phyloP scores from a whole-genome alignment of 129 eudicot genomes.

The Logfia minima region DNA sequence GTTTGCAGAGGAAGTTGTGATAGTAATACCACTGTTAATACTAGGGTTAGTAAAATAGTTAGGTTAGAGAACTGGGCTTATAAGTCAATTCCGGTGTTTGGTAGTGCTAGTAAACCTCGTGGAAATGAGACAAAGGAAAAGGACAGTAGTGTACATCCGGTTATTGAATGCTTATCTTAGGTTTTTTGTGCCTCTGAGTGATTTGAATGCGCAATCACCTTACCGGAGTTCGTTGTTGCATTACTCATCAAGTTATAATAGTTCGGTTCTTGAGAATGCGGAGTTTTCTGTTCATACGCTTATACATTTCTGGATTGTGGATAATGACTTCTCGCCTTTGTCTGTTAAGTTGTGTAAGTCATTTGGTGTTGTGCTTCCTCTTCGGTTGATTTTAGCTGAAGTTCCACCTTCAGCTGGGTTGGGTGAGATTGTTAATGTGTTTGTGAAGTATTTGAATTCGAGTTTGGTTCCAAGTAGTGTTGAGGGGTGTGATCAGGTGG shows the following conservation, averaged over 20 bases:
- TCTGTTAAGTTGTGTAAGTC: conserved; percentile 62
- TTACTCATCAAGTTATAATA: conserved; percentile 54
- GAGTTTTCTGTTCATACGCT: conserved; percentile 67
- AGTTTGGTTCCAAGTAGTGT: conserved; percentile 35
- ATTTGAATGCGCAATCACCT: conserved; percentile 60
- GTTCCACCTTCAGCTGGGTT: conserved; percentile 75
- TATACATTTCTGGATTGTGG: conserved; percentile 84
- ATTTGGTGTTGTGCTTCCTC: conserved; percentile 61
- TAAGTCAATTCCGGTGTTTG: conserved; percentile 71
- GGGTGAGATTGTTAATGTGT: conserved; percentile 74
- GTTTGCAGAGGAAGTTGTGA: conserved; percentile 71
- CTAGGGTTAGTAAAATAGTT: conserved; percentile 51
- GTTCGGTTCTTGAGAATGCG: conserved; percentile 48
- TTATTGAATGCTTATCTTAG: conserved; percentile 66
- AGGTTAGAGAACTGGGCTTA: conserved; percentile 82
- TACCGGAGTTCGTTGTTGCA: conserved; percentile 84
- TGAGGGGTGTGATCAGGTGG: conserved; percentile 44
- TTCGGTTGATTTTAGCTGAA: conserved; percentile 69
- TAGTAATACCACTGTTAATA: conserved; percentile 27
- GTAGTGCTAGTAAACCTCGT: conserved; percentile 46
- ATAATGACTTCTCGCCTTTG: conserved; percentile 88
- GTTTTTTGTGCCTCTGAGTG: conserved; percentile 66
- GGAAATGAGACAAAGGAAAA: conserved; percentile 58
- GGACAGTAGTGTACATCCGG: conserved; percentile 50
- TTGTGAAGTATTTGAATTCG: conserved; percentile 70